Percentiles rank a stretch among this genome's conserved stretches.
phyloP scores from a whole-genome alignment of 2,329 filamentous ascomycete species.

The Sporothrix pallida region DNA sequence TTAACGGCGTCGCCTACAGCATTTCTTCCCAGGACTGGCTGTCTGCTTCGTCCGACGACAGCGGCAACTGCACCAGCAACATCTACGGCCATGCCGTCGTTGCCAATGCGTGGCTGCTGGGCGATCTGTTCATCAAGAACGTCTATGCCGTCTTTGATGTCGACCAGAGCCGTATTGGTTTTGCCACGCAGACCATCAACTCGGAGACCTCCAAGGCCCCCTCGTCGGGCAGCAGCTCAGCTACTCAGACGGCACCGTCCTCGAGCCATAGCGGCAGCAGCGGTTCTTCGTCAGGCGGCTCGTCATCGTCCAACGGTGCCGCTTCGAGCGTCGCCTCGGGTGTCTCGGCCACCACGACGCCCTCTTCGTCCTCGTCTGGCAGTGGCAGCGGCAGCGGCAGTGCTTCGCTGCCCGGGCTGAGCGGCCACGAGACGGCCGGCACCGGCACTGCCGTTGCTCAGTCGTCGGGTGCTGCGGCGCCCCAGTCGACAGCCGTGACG shows the following conservation, averaged over 20 bases:
- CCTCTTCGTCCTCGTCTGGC: conserved; percentile 33
- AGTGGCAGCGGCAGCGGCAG: conserved; percentile 9
- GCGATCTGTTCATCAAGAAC: conserved; percentile 86
- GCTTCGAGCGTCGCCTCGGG: conserved; percentile 33
- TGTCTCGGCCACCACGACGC: conserved; percentile 38
- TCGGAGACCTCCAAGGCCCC: neutral
- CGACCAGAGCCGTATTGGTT: conserved; percentile 63
- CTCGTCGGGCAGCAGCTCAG: conserved; percentile 3
- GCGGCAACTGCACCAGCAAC: conserved; percentile 68
- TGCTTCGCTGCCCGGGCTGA: conserved; percentile 43
- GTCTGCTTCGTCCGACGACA: conserved; percentile 45
- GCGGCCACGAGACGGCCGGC: conserved; percentile 47
- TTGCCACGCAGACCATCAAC: conserved; percentile 29
- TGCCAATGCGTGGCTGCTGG: conserved; percentile 74
- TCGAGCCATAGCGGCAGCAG: conserved; percentile 12
- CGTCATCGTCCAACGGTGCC: conserved; percentile 4
- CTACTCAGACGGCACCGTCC: conserved; percentile 13
- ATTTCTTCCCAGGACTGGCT: conserved; percentile 77
- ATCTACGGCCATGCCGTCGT: conserved; percentile 75
- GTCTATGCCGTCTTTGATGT: conserved; percentile 86
- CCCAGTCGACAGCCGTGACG: conserved; percentile 37
- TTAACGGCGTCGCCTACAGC: conserved; percentile 69
- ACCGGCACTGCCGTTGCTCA: conserved; percentile 41
- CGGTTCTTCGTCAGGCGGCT: neutral
- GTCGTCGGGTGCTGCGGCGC: conserved; percentile 36